Base-by-base conservation (phyloP, 306 rosid species). In the Aeschynomene evenia region DNA sequence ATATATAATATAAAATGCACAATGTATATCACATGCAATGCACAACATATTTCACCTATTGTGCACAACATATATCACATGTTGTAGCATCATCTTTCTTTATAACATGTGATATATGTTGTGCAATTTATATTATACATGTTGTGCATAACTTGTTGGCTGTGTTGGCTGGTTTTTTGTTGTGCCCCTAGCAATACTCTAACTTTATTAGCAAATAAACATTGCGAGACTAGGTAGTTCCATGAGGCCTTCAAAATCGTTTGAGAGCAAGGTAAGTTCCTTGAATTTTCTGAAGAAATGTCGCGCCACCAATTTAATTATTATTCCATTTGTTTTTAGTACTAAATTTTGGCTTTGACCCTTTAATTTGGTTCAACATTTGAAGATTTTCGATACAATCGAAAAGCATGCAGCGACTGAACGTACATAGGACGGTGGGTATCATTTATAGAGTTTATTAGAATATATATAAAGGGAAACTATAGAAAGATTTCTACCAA, bases 161-260 rank as follows among this genome's bases (percentile, higher is more conserved):
- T n/a, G n/a, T n/a, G n/a, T n/a, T n/a, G n/a, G n/a, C n/a, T n/a
- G n/a, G n/a, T n/a, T n/a, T n/a, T n/a, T n/a, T n/a, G n/a, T n/a
- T n/a, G n/a, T n/a, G n/a, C n/a, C n/a, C n/a, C n/a, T n/a, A n/a
- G n/a, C n/a, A n/a, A n/a, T n/a, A n/a, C n/a, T n/a, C n/a, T n/a
- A n/a, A n/a, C 10, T 28, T 23, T 55, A 33, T 51, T 70, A 20
- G 48, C 24, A 50, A n/a, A 22, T 50, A 68, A 46, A 42, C 4
- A 42, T 18, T 79, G 16, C 26, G 55, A 74, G 80, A 78, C 85
- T 87, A 85, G 94, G 91, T 90, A 78, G 72, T 77, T 72, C 63
- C n/a, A n/a, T n/a, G n/a, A 71, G 24, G 75, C 77, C 37, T 33
- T 9, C 14, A 37, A 37, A 9, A 84, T 70, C 82, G 53, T 77